A percentile compares a stretch with the other conserved stretches of the same genome.
These are phyloP conservation scores for Polytolypa hystricis DNA, from an alignment of 2,329 filamentous ascomycete species.

Conservation along the genomic window DNA sequence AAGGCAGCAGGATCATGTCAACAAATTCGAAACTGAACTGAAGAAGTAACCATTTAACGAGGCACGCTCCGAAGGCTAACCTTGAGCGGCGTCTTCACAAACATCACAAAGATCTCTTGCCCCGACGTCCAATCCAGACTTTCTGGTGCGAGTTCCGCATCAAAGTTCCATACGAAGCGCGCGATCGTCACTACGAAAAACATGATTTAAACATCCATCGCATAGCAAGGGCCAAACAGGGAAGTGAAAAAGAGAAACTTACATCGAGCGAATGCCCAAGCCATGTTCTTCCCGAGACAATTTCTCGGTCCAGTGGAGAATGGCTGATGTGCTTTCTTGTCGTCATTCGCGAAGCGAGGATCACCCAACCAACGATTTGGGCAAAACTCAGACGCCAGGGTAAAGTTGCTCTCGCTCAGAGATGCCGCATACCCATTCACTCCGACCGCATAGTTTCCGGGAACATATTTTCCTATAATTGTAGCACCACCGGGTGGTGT, in stretches of 20 bases:
- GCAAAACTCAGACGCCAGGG: background rate
- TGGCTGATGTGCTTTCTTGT: background rate
- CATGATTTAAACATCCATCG: too few species aligned
- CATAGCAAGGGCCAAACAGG: background rate
- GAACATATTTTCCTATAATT: slow-evolving; percentile 27
- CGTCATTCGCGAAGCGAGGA: background rate
- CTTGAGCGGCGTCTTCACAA: slow-evolving; percentile 31
- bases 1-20: too few species aligned
- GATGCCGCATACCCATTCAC: background rate
- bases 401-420: background rate
- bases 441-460: slow-evolving; percentile 8
- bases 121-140: slow-evolving; percentile 28
- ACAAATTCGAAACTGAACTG: too few species aligned
- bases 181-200: too few species aligned
- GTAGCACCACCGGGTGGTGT: slow-evolving; percentile 24
- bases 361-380: background rate
- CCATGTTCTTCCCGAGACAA: background rate
- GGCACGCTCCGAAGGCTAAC: too few species aligned
- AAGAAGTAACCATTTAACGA: too few species aligned
- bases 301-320: background rate
- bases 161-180: slow-evolving; percentile 40
- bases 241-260: background rate
- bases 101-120: slow-evolving; percentile 32
- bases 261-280: too few species aligned
- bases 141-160: slow-evolving; percentile 32